phyloP scores from a whole-genome alignment of 306 rosid species.

The Vachellia pachyceras region DNA sequence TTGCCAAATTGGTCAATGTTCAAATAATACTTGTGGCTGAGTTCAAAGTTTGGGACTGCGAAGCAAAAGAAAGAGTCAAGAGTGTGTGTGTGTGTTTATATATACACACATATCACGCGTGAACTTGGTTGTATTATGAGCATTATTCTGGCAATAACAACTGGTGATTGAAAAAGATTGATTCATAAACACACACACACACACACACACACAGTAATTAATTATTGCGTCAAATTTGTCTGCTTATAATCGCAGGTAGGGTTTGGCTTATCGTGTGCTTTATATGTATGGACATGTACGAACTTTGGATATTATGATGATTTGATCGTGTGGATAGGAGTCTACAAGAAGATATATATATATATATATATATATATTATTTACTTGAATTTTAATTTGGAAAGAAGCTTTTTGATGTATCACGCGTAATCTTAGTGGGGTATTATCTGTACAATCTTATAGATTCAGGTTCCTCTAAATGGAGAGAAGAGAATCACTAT shows the following conservation, averaged over 20 bases:
- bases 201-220: background rate
- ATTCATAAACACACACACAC: background rate
- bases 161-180: background rate
- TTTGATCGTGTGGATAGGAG: background rate
- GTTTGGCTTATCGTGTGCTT: background rate
- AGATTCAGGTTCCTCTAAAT: background rate
- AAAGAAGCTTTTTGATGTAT: background rate
- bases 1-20: background rate
- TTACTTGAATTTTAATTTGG: background rate
- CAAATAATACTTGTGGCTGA: background rate
- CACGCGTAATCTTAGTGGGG: background rate
- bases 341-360: background rate
- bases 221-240: slow-evolving; percentile 3
- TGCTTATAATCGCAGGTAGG: background rate
- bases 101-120: slow-evolving; percentile 12
- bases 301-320: background rate
- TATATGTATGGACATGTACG: background rate
- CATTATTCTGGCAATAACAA: background rate
- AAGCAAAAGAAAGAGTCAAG: slow-evolving; percentile 12
- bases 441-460: background rate
- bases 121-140: background rate
- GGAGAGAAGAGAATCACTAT: background rate
- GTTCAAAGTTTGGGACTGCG: slow-evolving; percentile 7
- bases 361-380: too few species aligned
- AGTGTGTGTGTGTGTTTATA: background rate